A percentile compares a stretch with the other conserved stretches of the same genome.
Conservation (phyloP, 495 filamentous ascomycete species). For the Penicillium robsamsonii region DNA sequence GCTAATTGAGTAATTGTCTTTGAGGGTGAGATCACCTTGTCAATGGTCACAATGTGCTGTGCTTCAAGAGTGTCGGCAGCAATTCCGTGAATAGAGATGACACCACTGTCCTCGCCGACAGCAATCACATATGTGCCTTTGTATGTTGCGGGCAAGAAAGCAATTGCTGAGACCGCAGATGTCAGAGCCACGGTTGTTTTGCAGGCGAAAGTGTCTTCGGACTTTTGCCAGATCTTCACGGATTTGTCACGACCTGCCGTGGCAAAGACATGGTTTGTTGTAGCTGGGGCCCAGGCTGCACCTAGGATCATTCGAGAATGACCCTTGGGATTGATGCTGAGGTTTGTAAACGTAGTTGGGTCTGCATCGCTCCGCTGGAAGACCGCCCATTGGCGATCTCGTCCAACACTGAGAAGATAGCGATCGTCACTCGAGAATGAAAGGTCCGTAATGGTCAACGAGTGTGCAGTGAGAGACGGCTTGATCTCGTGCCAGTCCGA, state of each 20-base stretch:
- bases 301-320: conserved; percentile 90
- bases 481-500: conserved; percentile 82
- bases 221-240: conserved; percentile 71
- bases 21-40: conserved; percentile 56
- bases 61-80: conserved; percentile 45
- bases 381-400: conserved; percentile 87
- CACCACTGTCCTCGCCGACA: conserved; percentile 57
- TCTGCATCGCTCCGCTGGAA: conserved; percentile 53
- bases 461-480: conserved; percentile 76
- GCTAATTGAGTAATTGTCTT: conserved; percentile 71
- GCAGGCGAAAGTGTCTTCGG: conserved; percentile 42
- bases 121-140: conserved; percentile 56
- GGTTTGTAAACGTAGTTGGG: conserved; percentile 50
- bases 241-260: conserved; percentile 86
- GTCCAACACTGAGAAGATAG: conserved; percentile 80
- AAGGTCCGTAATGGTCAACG: conserved; percentile 77
- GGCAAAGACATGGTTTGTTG: conserved; percentile 57
- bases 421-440: conserved; percentile 73
- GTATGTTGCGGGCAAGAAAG: conserved; percentile 50
- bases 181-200: conserved; percentile 52
- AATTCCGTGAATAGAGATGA: conserved; percentile 40
- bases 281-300: conserved; percentile 70
- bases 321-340: conserved; percentile 70
- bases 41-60: conserved; percentile 38
- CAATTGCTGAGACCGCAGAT: conserved; percentile 72